Conservation (phyloP, 768 basidiomycete species). For the Lactarius sanguifluus region DNA sequence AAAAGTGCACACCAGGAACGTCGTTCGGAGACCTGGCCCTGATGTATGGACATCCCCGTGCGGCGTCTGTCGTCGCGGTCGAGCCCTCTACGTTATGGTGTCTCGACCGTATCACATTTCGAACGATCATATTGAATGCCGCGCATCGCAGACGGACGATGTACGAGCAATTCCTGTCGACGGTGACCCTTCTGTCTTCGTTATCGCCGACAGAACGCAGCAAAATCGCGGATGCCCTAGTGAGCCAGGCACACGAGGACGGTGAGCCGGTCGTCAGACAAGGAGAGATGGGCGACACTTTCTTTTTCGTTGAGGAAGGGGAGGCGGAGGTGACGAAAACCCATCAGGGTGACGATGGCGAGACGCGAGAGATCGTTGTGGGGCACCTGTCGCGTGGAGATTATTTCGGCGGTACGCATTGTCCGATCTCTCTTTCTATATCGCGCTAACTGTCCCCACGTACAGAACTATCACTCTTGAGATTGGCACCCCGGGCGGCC, state of each 20-base stretch:
- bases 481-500: conserved; percentile 89
- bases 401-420: conserved; percentile 89
- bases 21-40: conserved; percentile 96
- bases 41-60: conserved; percentile 97
- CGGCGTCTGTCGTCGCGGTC: conserved; percentile 88
- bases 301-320: conserved; percentile 97
- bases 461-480: conserved; percentile 86
- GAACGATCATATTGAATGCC: conserved; percentile 93
- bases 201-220: conserved; percentile 87
- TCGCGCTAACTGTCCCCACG: conserved; percentile 18
- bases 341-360: conserved; percentile 57
- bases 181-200: conserved; percentile 82
- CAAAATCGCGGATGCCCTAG: conserved; percentile 95
- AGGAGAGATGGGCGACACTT: conserved; percentile 95
- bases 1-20: conserved; percentile 77
- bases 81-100: conserved; percentile 88
- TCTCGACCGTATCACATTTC: conserved; percentile 96
- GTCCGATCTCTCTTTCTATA: background rate
- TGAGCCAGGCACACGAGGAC: conserved; percentile 75
- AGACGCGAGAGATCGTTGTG: conserved; percentile 64
- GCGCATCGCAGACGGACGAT: conserved; percentile 89
- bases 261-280: conserved; percentile 88
- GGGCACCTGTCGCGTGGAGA: conserved; percentile 84
- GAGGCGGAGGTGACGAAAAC: conserved; percentile 84
- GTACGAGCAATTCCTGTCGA: conserved; percentile 96